Percentiles rank a stretch among this genome's conserved stretches.
These are phyloP conservation scores for Hsuehochloa calcarea DNA, from an alignment of 176 grass and related monocot species.

Conservation along the genomic window DNA sequence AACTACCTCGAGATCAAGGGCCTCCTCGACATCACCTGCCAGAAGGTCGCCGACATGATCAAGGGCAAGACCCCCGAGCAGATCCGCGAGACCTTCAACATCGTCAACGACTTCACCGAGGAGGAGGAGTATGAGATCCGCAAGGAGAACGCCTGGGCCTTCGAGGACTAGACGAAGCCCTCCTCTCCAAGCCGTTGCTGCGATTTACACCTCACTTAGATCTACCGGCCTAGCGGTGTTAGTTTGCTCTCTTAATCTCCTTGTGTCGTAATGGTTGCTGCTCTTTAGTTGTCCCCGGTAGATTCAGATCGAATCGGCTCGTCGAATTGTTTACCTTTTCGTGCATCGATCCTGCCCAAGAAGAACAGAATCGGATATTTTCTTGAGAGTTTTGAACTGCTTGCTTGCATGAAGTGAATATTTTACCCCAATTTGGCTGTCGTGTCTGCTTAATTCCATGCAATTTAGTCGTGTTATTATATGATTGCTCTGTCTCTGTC, in stretches of 20 bases:
- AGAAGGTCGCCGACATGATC: background rate
- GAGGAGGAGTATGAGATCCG: background rate
- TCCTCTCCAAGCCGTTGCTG: background rate
- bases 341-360: background rate
- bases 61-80: background rate
- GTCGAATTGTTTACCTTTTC: background rate
- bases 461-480: background rate
- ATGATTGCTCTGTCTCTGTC: background rate
- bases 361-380: conserved; percentile 7
- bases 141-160: conserved; percentile 5
- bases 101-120: background rate
- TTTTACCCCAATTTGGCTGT: background rate
- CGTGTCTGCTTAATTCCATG: background rate
- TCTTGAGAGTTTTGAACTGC: background rate
- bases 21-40: background rate
- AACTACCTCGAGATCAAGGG: background rate
- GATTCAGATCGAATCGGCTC: background rate
- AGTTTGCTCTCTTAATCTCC: background rate
- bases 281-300: background rate
- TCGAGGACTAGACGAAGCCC: background rate
- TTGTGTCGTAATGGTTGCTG: background rate
- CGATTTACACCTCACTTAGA: background rate
- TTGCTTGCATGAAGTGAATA: background rate
- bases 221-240: background rate
- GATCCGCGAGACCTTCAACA: background rate